phyloP scores from a whole-genome alignment of 345 rosid species.

The Eucalyptus brandiana region DNA sequence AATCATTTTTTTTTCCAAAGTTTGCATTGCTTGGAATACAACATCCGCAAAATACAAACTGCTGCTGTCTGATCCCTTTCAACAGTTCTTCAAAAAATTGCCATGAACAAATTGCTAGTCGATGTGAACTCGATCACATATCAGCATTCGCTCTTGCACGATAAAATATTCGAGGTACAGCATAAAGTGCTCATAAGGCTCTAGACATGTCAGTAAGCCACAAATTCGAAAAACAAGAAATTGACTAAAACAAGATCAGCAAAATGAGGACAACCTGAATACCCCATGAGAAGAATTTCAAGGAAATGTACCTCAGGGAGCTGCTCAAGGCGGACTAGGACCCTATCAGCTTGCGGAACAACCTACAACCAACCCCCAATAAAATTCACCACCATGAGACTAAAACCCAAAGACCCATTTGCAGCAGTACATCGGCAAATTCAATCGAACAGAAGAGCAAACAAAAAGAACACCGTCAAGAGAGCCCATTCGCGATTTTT shows the following conservation, averaged over 20 bases:
- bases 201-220: neutral
- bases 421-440: neutral
- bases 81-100: neutral
- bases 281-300: neutral
- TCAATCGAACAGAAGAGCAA: neutral
- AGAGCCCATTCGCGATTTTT: neutral
- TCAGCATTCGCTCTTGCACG: neutral
- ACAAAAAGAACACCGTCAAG: neutral
- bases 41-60: neutral
- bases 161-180: neutral
- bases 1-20: neutral
- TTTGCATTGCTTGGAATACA: neutral
- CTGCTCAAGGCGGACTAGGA: slow-evolving; percentile 75
- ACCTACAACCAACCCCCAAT: slow-evolving; percentile 23
- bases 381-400: neutral
- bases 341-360: slow-evolving; percentile 92
- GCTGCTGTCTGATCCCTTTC: neutral
- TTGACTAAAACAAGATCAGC: neutral
- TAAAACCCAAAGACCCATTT: neutral
- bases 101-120: neutral
- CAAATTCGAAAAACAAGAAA: neutral
- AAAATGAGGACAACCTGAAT: neutral
- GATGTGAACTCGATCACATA: neutral
- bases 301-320: slow-evolving; percentile 46
- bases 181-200: neutral